Conservation (phyloP, 2,329 filamentous ascomycete genomes). For the Tricladium varicosporioides region DNA sequence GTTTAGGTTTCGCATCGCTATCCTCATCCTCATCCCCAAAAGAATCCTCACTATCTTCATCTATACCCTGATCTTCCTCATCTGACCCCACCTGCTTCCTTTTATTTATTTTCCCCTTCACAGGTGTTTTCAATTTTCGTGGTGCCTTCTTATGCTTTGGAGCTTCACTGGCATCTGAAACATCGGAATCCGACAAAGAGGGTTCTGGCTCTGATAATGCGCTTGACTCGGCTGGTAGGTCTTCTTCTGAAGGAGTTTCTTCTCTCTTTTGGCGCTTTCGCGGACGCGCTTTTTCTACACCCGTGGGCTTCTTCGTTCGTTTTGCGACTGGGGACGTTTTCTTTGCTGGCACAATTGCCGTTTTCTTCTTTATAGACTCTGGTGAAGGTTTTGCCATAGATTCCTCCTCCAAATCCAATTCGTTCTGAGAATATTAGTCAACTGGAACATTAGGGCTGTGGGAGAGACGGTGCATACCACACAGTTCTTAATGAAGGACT, state of each 20-base stretch:
- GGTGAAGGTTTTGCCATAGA: slow-evolving; percentile 8
- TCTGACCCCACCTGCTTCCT: slow-evolving; percentile 24
- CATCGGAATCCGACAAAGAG: slow-evolving; percentile 12
- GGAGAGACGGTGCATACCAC: slow-evolving; percentile 43
- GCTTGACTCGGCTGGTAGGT: slow-evolving; percentile 15
- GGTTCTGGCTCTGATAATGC: slow-evolving; percentile 14
- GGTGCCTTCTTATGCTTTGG: slow-evolving; percentile 39
- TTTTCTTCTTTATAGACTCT: slow-evolving; percentile 6
- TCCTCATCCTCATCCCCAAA: slow-evolving; percentile 20
- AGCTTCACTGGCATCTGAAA: slow-evolving; percentile 19
- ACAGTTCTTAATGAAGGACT: slow-evolving; percentile 49
- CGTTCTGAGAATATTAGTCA: background rate
- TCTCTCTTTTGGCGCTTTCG: slow-evolving; percentile 26
- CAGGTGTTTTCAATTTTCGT: slow-evolving; percentile 19
- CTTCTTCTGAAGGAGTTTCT: slow-evolving; percentile 9
- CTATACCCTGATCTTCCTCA: slow-evolving; percentile 23
- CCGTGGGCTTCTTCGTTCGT: slow-evolving; percentile 35
- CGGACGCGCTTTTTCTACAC: slow-evolving; percentile 37
- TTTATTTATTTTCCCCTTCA: slow-evolving; percentile 28
- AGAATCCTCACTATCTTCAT: slow-evolving; percentile 12
- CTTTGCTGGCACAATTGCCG: slow-evolving; percentile 3
- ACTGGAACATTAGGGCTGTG: background rate
- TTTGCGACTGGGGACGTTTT: slow-evolving; percentile 40
- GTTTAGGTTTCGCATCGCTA: slow-evolving; percentile 8
- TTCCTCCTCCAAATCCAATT: slow-evolving; percentile 1